Base-by-base conservation (phyloP, 257 asterid genomes). In the Solanum pinnatisectum region DNA sequence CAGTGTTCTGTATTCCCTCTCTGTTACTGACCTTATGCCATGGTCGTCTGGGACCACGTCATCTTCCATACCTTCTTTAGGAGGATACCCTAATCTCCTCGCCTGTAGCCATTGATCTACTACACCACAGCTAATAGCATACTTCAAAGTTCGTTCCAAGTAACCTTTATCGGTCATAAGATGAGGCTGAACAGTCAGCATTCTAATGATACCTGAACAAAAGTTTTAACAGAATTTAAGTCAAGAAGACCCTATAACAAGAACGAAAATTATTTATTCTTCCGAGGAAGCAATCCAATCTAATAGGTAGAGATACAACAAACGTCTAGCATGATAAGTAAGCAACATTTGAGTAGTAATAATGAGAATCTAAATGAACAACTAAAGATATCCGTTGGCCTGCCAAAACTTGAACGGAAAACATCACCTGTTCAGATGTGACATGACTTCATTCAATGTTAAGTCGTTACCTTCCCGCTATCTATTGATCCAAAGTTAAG, bases 51-150 rank as follows among this genome's bases (percentile, higher is more conserved):
- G 76, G 36, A n/a, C 90, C 27, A 93, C 93, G 35, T 93, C 94
- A 22, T 86, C 91, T 60, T 96, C 98, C 96, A 93, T 94, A 79
- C 98, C 98, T 94, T 97, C 96, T 91, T 96, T 97, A 4, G 97
- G 93, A 52, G 99, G 99, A 91, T 79, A 95, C 63, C 99, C 99
- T n/a, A 90, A 90, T 12, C 84, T 86, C 36, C 95, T 92, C 5
- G 97, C 98, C 89, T 92, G 93, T 16, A 92, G 89, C 99, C 99
- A 97, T 87, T 97, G 99, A 76, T 97, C 98, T 72, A 93, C 88
- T 6, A 95, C 95, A 18, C 98, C 99, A 36, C 99, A 97, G 92
- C 91, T 96, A 52, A 97, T 93, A 23, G 98, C 99, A 39, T 95
- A 97, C 91, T 90, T 95, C 82, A 94, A 89, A 4, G 97, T 89